Conservation (phyloP, 257 asterid genomes). For the Solanum paucissectum region DNA sequence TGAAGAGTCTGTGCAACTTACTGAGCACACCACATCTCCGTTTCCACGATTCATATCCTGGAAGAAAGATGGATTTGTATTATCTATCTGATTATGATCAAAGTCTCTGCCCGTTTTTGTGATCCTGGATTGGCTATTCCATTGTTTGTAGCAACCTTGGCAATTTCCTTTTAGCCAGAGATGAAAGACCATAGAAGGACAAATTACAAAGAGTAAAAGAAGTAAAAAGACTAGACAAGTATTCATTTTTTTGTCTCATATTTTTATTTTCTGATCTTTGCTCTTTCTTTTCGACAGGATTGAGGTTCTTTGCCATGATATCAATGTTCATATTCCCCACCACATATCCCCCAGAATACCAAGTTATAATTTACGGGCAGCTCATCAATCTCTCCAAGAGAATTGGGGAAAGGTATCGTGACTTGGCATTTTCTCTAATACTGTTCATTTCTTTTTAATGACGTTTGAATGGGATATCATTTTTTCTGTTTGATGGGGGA, state of each 20-base stretch:
- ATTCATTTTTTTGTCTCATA: not conserved
- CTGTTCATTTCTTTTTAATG: not conserved
- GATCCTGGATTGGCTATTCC: not conserved
- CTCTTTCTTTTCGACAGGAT: slow-evolving; percentile 48
- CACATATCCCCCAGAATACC: slow-evolving; percentile 91
- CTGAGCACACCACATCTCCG: not conserved
- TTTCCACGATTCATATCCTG: not conserved
- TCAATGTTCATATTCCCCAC: slow-evolving; percentile 95
- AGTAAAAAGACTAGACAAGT: not conserved
- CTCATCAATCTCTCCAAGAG: slow-evolving; percentile 78
- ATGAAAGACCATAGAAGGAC: not conserved
- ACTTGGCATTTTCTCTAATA: not conserved
- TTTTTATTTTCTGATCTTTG: not conserved
- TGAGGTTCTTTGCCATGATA: slow-evolving; percentile 84
- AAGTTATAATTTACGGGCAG: slow-evolving; percentile 73
- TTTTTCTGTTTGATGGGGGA: not conserved
- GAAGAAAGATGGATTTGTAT: not conserved
- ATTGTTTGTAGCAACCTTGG: not conserved
- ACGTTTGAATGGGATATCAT: not conserved
- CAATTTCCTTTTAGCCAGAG: not conserved
- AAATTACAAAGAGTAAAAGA: not conserved
- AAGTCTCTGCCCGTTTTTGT: not conserved
- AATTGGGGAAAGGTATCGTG: slow-evolving; percentile 83
- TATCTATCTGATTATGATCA: not conserved
- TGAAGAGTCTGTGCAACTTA: not conserved